Evolutionary conservation across 208 protist genomes (phyloP), one percentile per base, ranked within the genome.

Genomic region (Leishmania mexicana): DNA sequence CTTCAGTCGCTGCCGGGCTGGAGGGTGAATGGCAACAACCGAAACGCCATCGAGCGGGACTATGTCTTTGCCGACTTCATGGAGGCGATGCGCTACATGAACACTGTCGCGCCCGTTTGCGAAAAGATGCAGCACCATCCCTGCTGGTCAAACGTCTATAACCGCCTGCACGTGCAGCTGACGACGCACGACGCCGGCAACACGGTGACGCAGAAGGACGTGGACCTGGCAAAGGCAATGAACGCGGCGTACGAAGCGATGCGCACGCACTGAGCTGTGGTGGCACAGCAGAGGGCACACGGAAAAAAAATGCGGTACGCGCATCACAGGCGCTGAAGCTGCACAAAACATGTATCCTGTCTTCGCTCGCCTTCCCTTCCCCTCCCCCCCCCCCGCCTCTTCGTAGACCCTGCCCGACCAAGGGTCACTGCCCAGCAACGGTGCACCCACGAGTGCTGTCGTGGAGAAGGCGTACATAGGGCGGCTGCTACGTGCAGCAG

Each of bases 81-180:
- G n/a, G 82, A 96, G 75, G 98, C 97, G 21, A 96, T 96, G 77
- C 68, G 68, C 38, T 99, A 99, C 75, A 99, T 99, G 96, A 91
- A 88, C 57, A 83, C 80, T 57, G 86, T 96, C 54, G 96, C 90
- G 42, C 85, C 87, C 1, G 85, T 93, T 57, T 97, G 96, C 73
- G 97, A 99, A 67, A 45, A 88, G 80, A 88, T 92, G 86, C 87
- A 97, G 71, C 98, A 99, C 81, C 98, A 99, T 60, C 98, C 98
- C n/a, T 79, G 88, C 80, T 99, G 98, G 97, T 93, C 97, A 67
- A 99, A 99, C 85, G 93, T 97, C 35, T 99, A 99, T 87, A 99
- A 99, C 81, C 92, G 90, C 65, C 79, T 99, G 6, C 87, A 93
- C 42, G 90, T 99, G 77, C 80, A 87, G n/a, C 88, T 99, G 35